Evolutionary conservation across 1,284 basidiomycete genomes (phyloP), one percentile per base, ranked within the genome.

Genomic region (Melanopsichium pennsylvanicum): DNA sequence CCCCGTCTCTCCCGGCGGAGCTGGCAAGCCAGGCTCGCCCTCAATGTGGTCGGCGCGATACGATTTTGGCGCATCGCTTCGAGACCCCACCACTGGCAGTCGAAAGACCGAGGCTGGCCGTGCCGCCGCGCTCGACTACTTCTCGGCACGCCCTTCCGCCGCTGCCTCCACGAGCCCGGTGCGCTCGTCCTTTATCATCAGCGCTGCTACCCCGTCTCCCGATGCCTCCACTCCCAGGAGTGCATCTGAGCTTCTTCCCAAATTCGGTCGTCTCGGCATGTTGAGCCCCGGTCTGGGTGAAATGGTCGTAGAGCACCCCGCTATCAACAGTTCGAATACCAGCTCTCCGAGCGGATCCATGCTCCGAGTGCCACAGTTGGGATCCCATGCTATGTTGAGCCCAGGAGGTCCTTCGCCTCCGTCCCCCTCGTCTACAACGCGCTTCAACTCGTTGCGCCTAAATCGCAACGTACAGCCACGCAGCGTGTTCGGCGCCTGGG

Each of bases 61-160:
- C 79, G 85, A 86, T 75, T 86, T 86, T 75, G 83, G 83, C 33
- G 76, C 82, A 6, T 83, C 84, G 9, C 79, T 86, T 51, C 84
- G 84, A 70, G 80, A 80, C 44, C 76, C 78, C 3, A 61, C 68
- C 44, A 66, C 42, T 29, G 74, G 79, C 42, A 78, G 74, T 45
- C 57, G 64, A 32, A 61, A 60, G 50, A 64, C 67, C 46, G 67
- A 67, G 38, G 43, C 68, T n/a, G 72, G 69, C 26, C 69, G 75
- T 25, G 70, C 72, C 19, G 72, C 76, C 13, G 74, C 75, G 26
- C 62, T 76, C 27, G 74, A 76, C 47, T 78, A 76, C 69, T 76
- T 76, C 43, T 77, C 72, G 7, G 60, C 73, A 0, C 72, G 61
- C 35, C 70, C 74, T 0, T 29, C 70, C 5, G 49, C 66, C 2